These are phyloP conservation scores for Cladosporium sp. DNA, from an alignment of 2,329 filamentous ascomycete genomes.

Conservation along the genomic window DNA sequence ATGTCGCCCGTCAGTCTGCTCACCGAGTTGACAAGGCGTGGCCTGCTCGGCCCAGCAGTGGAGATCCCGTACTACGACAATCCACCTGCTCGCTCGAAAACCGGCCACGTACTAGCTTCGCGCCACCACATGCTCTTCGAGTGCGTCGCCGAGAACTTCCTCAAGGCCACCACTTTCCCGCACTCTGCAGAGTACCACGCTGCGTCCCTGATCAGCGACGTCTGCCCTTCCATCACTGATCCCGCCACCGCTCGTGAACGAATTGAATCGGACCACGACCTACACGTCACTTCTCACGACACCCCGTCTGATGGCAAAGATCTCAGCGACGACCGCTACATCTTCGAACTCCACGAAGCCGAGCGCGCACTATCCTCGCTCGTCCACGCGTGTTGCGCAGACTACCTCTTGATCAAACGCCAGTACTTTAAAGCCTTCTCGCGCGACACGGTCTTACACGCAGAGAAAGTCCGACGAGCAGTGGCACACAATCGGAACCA, in stretches of 20 bases:
- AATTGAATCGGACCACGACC: conserved; percentile 15
- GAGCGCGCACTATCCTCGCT: conserved; percentile 27
- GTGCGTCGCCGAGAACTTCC: conserved; percentile 27
- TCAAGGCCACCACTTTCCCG: conserved; percentile 23
- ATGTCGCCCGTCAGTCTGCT: conserved; percentile 21
- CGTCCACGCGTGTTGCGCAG: conserved; percentile 25
- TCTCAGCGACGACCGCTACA: conserved; percentile 28
- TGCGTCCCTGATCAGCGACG: conserved; percentile 26
- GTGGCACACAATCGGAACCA: neutral
- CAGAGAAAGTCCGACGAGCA: conserved; percentile 6
- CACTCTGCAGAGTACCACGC: conserved; percentile 28
- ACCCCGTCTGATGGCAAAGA: conserved; percentile 17
- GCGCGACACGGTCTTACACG: neutral
- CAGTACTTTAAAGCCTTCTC: conserved; percentile 29
- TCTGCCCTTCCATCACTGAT: conserved; percentile 21
- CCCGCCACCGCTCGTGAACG: conserved; percentile 24
- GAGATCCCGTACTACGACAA: neutral
- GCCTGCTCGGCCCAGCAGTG: conserved; percentile 3
- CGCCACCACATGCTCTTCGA: conserved; percentile 25
- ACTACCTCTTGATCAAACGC: conserved; percentile 33
- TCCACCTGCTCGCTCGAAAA: neutral
- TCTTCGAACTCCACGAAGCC: conserved; percentile 24
- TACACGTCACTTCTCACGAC: conserved; percentile 3
- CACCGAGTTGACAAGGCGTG: conserved; percentile 10
- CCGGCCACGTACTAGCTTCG: neutral